These are phyloP conservation scores for Protomyces pachydermus DNA, from an alignment of 1,139 yeast genomes.

Conservation along the genomic window DNA sequence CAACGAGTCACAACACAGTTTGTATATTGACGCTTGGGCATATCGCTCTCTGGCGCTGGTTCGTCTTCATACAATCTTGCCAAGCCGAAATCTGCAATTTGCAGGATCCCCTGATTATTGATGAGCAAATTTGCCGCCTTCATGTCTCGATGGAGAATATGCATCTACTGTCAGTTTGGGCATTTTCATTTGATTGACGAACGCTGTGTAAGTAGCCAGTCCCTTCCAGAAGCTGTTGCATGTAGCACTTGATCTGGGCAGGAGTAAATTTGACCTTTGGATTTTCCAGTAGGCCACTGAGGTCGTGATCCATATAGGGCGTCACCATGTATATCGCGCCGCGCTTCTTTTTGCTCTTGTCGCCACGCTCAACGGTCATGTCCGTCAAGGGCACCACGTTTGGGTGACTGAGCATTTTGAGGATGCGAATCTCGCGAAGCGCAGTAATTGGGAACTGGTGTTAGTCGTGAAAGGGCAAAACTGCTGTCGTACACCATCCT, in stretches of 20 bases:
- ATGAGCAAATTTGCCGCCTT: conserved; percentile 89
- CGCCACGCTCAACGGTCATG: conserved; percentile 62
- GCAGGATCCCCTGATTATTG: conserved; percentile 68
- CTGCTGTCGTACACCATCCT: conserved; percentile 52
- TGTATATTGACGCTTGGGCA: conserved; percentile 62
- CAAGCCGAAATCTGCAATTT: conserved; percentile 89
- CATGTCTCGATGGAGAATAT: conserved; percentile 80
- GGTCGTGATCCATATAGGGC: conserved; percentile 89
- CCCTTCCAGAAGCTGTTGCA: conserved; percentile 74
- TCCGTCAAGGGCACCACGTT: conserved; percentile 77
- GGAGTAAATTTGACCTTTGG: conserved; percentile 60
- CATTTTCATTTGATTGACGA: conserved; percentile 33
- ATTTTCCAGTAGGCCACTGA: conserved; percentile 86
- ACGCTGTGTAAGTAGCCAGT: conserved; percentile 68
- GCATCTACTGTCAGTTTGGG: conserved; percentile 35
- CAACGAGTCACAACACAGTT: conserved; percentile 92
- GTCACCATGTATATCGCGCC: conserved; percentile 72
- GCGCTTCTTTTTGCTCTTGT: conserved; percentile 36
- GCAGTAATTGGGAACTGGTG: conserved; percentile 80
- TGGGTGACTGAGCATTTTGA: conserved; percentile 63
- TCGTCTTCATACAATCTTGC: conserved; percentile 76
- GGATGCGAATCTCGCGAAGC: conserved; percentile 79
- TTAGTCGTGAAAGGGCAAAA: neutral
- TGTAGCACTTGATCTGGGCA: conserved; percentile 74
- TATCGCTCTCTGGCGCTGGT: conserved; percentile 52